These are phyloP conservation scores for Coffea eugenioides DNA, from an alignment of 257 asterid species.

Conservation along the genomic window DNA sequence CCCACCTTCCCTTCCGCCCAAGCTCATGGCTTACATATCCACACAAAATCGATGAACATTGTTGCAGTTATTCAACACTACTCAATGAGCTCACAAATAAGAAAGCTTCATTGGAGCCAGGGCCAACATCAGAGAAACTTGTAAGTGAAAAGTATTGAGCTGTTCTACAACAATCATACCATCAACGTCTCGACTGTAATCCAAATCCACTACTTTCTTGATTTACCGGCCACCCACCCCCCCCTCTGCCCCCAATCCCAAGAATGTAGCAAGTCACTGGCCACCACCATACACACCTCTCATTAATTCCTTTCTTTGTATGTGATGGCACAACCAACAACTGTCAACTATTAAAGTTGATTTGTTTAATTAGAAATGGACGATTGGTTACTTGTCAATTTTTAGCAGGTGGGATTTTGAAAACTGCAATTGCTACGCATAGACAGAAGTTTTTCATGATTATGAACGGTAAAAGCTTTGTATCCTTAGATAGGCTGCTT, in stretches of 20 bases:
- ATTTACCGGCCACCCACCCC: background rate
- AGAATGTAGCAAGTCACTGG: background rate
- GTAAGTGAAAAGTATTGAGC: background rate
- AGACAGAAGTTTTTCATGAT: background rate
- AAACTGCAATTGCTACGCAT: background rate
- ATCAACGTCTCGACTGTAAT: slow-evolving; percentile 12
- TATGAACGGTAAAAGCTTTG: background rate
- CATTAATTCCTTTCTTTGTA: slow-evolving; percentile 10
- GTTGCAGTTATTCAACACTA: background rate
- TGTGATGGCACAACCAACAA: slow-evolving; percentile 11
- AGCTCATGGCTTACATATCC: background rate
- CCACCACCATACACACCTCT: slow-evolving; percentile 5
- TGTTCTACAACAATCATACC: background rate
- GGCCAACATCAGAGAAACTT: background rate
- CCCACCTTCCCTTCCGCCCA: background rate
- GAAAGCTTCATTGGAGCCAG: background rate
- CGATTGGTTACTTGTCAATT: slow-evolving; percentile 16
- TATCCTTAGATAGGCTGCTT: background rate
- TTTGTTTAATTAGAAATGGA: background rate
- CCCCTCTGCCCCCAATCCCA: background rate
- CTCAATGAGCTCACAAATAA: slow-evolving; percentile 5
- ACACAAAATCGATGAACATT: slow-evolving; percentile 7
- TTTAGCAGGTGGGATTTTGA: slow-evolving; percentile 2
- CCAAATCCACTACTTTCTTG: slow-evolving; percentile 3
- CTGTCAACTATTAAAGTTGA: slow-evolving; percentile 6